These are phyloP conservation scores for Cardamine occulta DNA, from an alignment of 345 rosid species.

Conservation along the genomic window DNA sequence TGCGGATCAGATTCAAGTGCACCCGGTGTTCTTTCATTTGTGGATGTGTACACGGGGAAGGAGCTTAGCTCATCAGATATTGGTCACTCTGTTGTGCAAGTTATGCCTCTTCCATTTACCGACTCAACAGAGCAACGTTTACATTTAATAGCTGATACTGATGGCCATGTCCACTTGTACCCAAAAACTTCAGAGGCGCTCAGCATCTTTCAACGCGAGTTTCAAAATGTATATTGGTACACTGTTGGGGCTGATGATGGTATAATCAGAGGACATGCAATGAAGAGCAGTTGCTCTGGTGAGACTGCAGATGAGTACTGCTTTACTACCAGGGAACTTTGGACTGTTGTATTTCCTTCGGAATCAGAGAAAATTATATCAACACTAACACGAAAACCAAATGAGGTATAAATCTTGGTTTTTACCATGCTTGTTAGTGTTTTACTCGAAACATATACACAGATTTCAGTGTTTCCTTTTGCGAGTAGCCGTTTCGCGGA, in stretches of 20 bases:
- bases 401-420: constrained; percentile 65
- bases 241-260: constrained; percentile 71
- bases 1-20: constrained; percentile 64
- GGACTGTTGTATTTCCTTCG: constrained; percentile 89
- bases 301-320: constrained; percentile 72
- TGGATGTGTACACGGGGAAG: constrained; percentile 86
- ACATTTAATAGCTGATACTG: constrained; percentile 76
- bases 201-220: constrained; percentile 63
- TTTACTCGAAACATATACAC: background rate
- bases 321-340: constrained; percentile 73
- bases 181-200: constrained; percentile 80
- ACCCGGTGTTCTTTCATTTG: constrained; percentile 72
- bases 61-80: constrained; percentile 63
- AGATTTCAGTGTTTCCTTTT: constrained; percentile 1
- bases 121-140: constrained; percentile 91
- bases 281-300: constrained; percentile 63
- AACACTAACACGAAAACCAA: constrained; percentile 66
- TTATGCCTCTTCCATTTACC: constrained; percentile 80
- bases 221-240: constrained; percentile 87
- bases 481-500: background rate
- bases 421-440: constrained; percentile 8
- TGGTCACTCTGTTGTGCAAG: constrained; percentile 75
- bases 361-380: constrained; percentile 90
- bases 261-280: constrained; percentile 76
- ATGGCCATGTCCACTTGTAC: constrained; percentile 72